These are phyloP conservation scores for Solanum lycopersicoides DNA, from an alignment of 257 asterid species.

Conservation along the genomic window DNA sequence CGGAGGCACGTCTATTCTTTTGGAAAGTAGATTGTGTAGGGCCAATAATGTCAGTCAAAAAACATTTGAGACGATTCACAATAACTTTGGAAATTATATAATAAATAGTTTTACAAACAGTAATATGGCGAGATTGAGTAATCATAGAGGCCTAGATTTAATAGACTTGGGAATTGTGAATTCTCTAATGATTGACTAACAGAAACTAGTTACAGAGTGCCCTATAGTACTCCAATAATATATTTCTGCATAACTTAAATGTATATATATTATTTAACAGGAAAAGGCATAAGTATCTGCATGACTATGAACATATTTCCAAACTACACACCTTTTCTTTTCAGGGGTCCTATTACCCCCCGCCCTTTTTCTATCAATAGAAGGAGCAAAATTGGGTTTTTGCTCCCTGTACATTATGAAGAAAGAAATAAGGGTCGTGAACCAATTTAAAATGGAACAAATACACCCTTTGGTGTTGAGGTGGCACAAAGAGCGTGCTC, in stretches of 20 bases:
- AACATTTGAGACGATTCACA: background rate
- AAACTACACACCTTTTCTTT: background rate
- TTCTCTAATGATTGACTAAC: background rate
- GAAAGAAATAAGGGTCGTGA: background rate
- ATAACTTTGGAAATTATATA: background rate
- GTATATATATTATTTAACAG: background rate
- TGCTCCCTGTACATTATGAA: background rate
- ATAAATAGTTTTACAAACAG: background rate
- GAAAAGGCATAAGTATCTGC: background rate
- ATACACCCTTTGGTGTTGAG: background rate
- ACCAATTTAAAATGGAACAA: background rate
- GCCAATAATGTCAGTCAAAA: background rate
- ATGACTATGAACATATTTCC: background rate
- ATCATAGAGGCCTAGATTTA: background rate
- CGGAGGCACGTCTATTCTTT: background rate
- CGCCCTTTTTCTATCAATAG: background rate
- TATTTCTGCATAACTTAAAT: background rate
- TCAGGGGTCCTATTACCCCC: background rate
- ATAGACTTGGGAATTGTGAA: background rate
- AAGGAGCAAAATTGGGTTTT: background rate
- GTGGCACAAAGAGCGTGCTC: background rate
- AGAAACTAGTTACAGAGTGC: background rate
- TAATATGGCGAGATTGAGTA: background rate
- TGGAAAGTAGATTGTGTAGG: background rate
- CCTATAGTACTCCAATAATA: background rate